These are phyloP conservation scores for Phytopythium litorale DNA, from an alignment of 352 stramenopile genomes.

Conservation along the genomic window DNA sequence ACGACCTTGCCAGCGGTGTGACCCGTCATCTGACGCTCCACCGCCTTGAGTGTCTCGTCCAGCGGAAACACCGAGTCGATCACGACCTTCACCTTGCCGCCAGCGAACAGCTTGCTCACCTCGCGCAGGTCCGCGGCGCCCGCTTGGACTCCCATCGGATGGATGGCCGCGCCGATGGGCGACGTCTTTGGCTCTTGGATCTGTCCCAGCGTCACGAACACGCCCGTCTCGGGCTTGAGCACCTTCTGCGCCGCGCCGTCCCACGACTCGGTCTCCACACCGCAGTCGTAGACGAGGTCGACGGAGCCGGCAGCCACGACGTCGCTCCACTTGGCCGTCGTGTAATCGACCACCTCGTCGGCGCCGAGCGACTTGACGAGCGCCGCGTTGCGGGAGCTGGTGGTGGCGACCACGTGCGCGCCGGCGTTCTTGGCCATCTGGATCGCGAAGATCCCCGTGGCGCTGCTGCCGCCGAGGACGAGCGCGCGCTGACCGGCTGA, in stretches of 20 bases:
- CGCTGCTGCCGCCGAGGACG: constrained; percentile 37
- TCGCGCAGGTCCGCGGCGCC: neutral
- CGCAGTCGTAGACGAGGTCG: constrained; percentile 33
- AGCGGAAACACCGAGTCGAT: constrained; percentile 51
- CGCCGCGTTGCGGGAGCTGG: constrained; percentile 20
- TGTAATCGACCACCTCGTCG: constrained; percentile 31
- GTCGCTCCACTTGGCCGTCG: constrained; percentile 22
- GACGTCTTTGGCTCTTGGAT: constrained; percentile 15
- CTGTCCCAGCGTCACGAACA: constrained; percentile 13
- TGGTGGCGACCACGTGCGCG: constrained; percentile 21
- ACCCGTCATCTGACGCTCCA: constrained; percentile 36
- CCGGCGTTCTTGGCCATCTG: constrained; percentile 31
- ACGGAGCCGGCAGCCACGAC: constrained; percentile 20
- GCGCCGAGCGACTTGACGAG: constrained; percentile 20
- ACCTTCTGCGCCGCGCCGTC: constrained; percentile 20
- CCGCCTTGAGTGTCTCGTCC: constrained; percentile 36
- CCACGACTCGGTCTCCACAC: constrained; percentile 17
- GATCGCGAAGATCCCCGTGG: constrained; percentile 33
- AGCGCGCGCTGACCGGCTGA: constrained; percentile 38
- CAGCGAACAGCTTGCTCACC: constrained; percentile 39
- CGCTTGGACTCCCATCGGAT: neutral
- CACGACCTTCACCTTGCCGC: constrained; percentile 26
- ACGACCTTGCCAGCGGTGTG: constrained; percentile 64
- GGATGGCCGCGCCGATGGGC: constrained; percentile 31
- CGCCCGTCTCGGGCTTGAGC: constrained; percentile 13